A percentile compares a stretch with the other conserved stretches of the same genome.
Conservation (phyloP, 2,329 filamentous ascomycete species). For the Diaporthe australafricana region DNA sequence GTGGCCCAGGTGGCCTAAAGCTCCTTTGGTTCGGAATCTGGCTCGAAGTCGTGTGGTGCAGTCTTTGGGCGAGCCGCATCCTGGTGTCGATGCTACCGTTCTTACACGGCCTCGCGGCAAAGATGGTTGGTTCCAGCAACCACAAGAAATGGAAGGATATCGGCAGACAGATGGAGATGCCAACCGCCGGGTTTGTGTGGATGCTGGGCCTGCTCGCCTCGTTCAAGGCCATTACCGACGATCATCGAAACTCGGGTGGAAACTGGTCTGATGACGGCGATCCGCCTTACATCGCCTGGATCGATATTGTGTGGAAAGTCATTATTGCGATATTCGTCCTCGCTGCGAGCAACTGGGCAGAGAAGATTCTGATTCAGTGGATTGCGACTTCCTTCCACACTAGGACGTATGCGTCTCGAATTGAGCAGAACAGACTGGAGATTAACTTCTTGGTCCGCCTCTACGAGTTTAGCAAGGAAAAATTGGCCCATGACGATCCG, state of each 20-base stretch:
- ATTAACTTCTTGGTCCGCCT: constrained; percentile 70
- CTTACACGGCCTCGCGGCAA: constrained; percentile 66
- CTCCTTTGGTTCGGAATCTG: constrained; percentile 95
- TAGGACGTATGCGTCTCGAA: constrained; percentile 89
- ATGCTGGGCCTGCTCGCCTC: constrained; percentile 87
- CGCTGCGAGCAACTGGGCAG: constrained; percentile 82
- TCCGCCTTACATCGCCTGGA: constrained; percentile 72
- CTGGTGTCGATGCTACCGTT: constrained; percentile 62
- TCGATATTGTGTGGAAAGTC: constrained; percentile 84
- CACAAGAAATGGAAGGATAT: constrained; percentile 94
- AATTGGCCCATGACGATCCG: constrained; percentile 65
- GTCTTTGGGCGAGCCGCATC: constrained; percentile 81
- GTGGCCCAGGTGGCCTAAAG: constrained; percentile 77
- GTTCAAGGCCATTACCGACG: constrained; percentile 83
- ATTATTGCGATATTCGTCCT: constrained; percentile 87
- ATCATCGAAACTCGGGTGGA: constrained; percentile 55
- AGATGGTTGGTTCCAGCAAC: constrained; percentile 83
- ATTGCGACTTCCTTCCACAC: constrained; percentile 94
- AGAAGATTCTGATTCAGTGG: constrained; percentile 95
- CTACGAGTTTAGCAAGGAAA: constrained; percentile 81
- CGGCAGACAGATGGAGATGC: constrained; percentile 85
- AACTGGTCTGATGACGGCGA: constrained; percentile 55
- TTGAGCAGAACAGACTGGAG: constrained; percentile 92
- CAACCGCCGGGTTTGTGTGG: constrained; percentile 91
- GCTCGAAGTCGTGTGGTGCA: constrained; percentile 93